Evolutionary conservation across 257 asterid species (phyloP).

Genomic region (Thymus mandschuricus): DNA sequence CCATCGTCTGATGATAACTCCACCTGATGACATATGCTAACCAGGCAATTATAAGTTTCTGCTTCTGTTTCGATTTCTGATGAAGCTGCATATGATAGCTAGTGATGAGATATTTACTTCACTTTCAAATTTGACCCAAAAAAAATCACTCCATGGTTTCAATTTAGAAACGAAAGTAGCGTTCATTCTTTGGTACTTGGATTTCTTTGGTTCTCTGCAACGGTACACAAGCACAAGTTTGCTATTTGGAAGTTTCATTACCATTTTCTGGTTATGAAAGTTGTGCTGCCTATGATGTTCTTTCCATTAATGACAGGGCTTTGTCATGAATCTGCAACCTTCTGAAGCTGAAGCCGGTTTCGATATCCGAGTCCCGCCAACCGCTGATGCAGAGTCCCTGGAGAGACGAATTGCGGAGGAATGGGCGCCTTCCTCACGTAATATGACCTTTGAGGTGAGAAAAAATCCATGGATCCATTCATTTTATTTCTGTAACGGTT

Average conservation of each 20-base stretch:
- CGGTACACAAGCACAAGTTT: background rate
- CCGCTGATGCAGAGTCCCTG: slow-evolving; percentile 69
- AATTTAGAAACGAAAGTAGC: background rate
- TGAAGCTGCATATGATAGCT: background rate
- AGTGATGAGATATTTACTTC: background rate
- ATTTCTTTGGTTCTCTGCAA: slow-evolving; percentile 1
- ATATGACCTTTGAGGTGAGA: slow-evolving; percentile 92
- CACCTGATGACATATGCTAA: background rate
- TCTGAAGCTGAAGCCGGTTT: slow-evolving; percentile 99
- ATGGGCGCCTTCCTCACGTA: slow-evolving; percentile 93
- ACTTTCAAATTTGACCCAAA: background rate
- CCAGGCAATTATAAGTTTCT: background rate
- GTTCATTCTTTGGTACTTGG: background rate
- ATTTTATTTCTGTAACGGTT: background rate
- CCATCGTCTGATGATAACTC: background rate
- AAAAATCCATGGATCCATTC: slow-evolving; percentile 15
- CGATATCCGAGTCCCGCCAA: slow-evolving; percentile 94
- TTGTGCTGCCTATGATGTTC: slow-evolving; percentile 12
- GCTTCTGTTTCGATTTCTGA: background rate
- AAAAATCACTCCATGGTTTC: background rate
- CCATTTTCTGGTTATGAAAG: background rate
- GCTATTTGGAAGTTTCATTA: background rate
- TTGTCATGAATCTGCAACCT: slow-evolving; percentile 97
- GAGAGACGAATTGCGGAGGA: slow-evolving; percentile 91
- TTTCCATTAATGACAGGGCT: slow-evolving; percentile 60